A percentile compares a stretch with the other conserved stretches of the same genome.
phyloP scores from a whole-genome alignment of 352 stramenopile genomes.

The Globisporangium splendens region DNA sequence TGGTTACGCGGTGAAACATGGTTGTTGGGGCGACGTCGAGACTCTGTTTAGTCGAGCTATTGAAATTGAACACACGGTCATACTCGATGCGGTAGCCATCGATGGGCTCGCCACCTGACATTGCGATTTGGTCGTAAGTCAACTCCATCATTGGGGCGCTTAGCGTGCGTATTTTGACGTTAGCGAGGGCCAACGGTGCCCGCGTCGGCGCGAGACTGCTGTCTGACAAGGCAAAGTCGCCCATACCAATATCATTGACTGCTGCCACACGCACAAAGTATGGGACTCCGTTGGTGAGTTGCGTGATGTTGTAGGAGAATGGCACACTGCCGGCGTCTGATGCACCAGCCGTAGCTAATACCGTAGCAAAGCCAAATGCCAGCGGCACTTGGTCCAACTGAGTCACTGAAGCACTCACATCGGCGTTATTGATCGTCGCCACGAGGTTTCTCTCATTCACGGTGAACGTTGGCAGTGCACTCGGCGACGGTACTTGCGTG shows the following conservation, averaged over 20 bases:
- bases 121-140: slow-evolving; percentile 53
- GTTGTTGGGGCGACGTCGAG: slow-evolving; percentile 28
- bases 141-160: slow-evolving; percentile 43
- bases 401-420: slow-evolving; percentile 23
- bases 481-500: slow-evolving; percentile 39
- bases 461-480: slow-evolving; percentile 36
- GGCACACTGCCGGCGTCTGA: neutral
- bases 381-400: slow-evolving; percentile 27
- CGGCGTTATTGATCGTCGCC: slow-evolving; percentile 34
- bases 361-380: slow-evolving; percentile 31
- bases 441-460: slow-evolving; percentile 49
- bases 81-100: slow-evolving; percentile 57
- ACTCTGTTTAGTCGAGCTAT: slow-evolving; percentile 15
- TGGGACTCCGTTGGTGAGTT: slow-evolving; percentile 39
- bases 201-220: slow-evolving; percentile 42
- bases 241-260: slow-evolving; percentile 77
- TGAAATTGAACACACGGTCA: slow-evolving; percentile 33
- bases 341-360: slow-evolving; percentile 14
- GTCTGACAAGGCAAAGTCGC: slow-evolving; percentile 45
- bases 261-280: slow-evolving; percentile 86
- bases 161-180: slow-evolving; percentile 31
- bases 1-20: slow-evolving; percentile 64
- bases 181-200: slow-evolving; percentile 42
- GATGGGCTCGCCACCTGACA: slow-evolving; percentile 51
- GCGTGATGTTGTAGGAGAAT: slow-evolving; percentile 53